A percentile compares a stretch with the other conserved stretches of the same genome.
These are phyloP conservation scores for Kwoniella heveanensis DNA, from an alignment of 768 basidiomycete species.

Conservation along the genomic window DNA sequence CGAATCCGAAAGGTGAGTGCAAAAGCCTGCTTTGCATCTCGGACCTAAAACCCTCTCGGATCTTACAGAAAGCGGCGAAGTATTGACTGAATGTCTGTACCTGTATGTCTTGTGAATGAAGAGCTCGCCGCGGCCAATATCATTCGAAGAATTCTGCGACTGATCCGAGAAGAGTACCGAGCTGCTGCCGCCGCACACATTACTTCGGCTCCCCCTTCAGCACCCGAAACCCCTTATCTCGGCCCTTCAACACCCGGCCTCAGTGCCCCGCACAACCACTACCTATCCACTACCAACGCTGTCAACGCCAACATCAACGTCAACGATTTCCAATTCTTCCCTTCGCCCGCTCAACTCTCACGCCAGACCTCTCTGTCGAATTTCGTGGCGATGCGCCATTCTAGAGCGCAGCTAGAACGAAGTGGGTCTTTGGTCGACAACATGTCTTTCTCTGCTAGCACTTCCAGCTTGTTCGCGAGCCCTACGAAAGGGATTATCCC, in stretches of 20 bases:
- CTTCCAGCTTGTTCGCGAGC: slow-evolving; percentile 29
- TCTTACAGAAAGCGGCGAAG: no score
- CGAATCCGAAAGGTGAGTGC: slow-evolving; percentile 88
- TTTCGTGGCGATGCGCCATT: slow-evolving; percentile 55
- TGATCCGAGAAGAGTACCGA: slow-evolving; percentile 91
- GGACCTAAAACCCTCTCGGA: no score
- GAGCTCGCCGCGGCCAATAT: slow-evolving; percentile 96
- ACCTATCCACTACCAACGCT: slow-evolving; percentile 31
- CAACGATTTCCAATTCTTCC: slow-evolving; percentile 33
- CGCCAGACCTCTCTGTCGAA: slow-evolving; percentile 46
- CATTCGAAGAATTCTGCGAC: slow-evolving; percentile 85
- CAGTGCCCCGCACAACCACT: slow-evolving; percentile 48
- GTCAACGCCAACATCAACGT: no score
- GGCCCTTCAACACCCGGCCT: slow-evolving; percentile 52
- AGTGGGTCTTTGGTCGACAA: slow-evolving; percentile 39
- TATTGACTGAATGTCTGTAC: background rate
- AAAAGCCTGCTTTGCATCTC: no score
- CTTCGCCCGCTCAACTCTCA: slow-evolving; percentile 16
- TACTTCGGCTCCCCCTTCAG: slow-evolving; percentile 39
- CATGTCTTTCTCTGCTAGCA: slow-evolving; percentile 21
- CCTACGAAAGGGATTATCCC: slow-evolving; percentile 15
- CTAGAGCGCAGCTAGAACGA: slow-evolving; percentile 50
- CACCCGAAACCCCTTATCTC: slow-evolving; percentile 47
- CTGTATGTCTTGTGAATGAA: slow-evolving; percentile 52
- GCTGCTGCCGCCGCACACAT: slow-evolving; percentile 66